Evolutionary conservation across 2,329 filamentous ascomycete genomes (phyloP).

Genomic region (Gaeumannomyces tritici): DNA sequence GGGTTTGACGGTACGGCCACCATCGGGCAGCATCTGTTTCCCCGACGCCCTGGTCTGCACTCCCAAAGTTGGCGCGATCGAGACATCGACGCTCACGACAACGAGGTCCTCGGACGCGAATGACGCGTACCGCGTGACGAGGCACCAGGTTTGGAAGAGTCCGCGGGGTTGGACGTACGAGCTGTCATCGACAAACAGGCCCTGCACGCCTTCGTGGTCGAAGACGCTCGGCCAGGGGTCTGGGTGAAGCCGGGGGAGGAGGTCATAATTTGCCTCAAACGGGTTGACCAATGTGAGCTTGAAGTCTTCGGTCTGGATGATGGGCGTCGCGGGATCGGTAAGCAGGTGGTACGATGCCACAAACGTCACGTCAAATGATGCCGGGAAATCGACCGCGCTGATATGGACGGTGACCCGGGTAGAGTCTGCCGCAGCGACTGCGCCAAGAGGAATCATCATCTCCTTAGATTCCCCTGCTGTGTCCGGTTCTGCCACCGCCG

Average conservation of each 20-base stretch:
- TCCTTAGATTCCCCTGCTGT: conserved; percentile 32
- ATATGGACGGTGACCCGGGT: conserved; percentile 36
- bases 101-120: conserved; percentile 65
- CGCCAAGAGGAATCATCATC: conserved; percentile 31
- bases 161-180: conserved; percentile 34
- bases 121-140: conserved; percentile 65
- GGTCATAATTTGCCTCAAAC: conserved; percentile 87
- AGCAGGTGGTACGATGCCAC: conserved; percentile 69
- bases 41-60: conserved; percentile 46
- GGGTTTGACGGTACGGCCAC: conserved; percentile 44
- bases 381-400: conserved; percentile 39
- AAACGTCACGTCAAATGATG: conserved; percentile 58
- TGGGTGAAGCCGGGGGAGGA: conserved; percentile 67
- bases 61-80: conserved; percentile 42
- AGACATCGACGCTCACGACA: conserved; percentile 48
- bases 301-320: conserved; percentile 62
- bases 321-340: conserved; percentile 70
- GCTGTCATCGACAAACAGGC: conserved; percentile 14
- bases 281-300: conserved; percentile 68
- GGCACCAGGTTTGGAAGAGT: conserved; percentile 70
- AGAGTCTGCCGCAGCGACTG: conserved; percentile 35
- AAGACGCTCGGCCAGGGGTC: conserved; percentile 87
- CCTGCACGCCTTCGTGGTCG: conserved; percentile 40
- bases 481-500: conserved; percentile 10
- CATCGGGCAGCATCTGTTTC: conserved; percentile 24